A percentile compares a stretch with the other conserved stretches of the same genome.
Evolutionary conservation across 2,329 filamentous ascomycete species (phyloP).

Genomic region (Calonectria pauciramosa): DNA sequence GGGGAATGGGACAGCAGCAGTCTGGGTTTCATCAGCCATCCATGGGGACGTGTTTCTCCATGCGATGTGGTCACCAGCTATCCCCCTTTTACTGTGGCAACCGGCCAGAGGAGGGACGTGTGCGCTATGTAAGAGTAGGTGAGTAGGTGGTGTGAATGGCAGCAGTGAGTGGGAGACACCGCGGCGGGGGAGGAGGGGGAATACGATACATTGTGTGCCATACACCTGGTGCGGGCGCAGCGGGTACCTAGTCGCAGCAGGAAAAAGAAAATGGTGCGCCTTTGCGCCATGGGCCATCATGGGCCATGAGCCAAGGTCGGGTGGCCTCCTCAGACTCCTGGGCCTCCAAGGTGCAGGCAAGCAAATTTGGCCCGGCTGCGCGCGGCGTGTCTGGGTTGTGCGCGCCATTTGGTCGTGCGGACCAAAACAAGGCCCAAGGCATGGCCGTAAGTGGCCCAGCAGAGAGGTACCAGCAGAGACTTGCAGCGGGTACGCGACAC

Average conservation of each 20-base stretch:
- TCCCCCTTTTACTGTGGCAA: constrained; percentile 24
- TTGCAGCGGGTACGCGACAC: constrained; percentile 54
- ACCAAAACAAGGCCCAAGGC: constrained; percentile 44
- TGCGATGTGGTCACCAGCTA: constrained; percentile 13
- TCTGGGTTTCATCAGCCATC: constrained; percentile 38
- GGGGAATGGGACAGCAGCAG: constrained; percentile 30
- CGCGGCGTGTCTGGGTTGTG: constrained; percentile 42
- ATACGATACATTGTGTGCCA: constrained; percentile 40
- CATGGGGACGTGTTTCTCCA: constrained; percentile 17
- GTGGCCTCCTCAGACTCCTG: constrained; percentile 21
- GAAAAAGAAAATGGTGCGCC: constrained; percentile 31
- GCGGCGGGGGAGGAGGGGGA: background rate
- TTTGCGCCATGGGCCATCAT: constrained; percentile 30
- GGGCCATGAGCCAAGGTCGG: constrained; percentile 26
- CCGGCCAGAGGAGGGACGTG: constrained; percentile 1
- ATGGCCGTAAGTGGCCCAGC: constrained; percentile 44
- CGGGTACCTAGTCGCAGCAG: constrained; percentile 36
- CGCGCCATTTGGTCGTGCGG: constrained; percentile 44
- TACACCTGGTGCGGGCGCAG: constrained; percentile 44
- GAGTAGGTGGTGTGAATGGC: constrained; percentile 7
- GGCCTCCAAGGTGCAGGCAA: constrained; percentile 34
- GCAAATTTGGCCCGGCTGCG: constrained; percentile 42
- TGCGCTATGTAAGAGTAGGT: background rate
- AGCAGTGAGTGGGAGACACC: background rate
- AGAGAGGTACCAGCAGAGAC: constrained; percentile 50